Base-by-base conservation (phyloP, 2,329 filamentous ascomycete species). In the Dryadomyces quercus-mongolicae region DNA sequence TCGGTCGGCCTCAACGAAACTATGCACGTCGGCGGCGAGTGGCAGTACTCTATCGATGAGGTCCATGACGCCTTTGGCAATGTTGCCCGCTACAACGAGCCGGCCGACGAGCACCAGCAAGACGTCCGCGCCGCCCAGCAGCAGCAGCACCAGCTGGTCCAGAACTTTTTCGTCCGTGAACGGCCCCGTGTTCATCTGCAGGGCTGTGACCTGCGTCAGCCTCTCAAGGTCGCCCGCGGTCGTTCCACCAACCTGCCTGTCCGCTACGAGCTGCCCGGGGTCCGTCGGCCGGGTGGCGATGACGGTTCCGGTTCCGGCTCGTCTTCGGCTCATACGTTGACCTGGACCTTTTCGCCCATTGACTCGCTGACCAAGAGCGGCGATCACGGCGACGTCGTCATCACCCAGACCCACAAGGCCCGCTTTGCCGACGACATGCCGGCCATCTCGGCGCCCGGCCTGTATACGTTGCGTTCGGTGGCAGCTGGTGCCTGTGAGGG, bases 41-140 rank as follows among this genome's bases (percentile, higher is more conserved):
- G 92, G 91, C 77, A 86, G 57, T 98, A 97, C 65, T 84, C 86
- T 1, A 83, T 98, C 53, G 88, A 96, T 61, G 88, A 96, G 67
- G 88, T 98, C 9, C 82, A 88, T 56, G 93, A 98, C 71, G 92
- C 83, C 2, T 86, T 91, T 60, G 91, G 91, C 49, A 98, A 98
- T 62, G 71, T 85, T 42, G 84, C 91, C 56, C 86, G 83, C 59
- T 98, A 95, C 65, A 72, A 77, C 3, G 70, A 74, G 4, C 68
- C 76, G 3, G 73, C 77, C 15, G 86, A 93, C 45, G 86, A 93
- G n/a, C 22, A 44, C 42, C 12, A 34, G 31, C 72, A 76, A 40
- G 83, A 88, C 18, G 71, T 73, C 51, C 82, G 78, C 58, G 71
- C 21, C 40, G n/a, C 7, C 34, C 1, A 75, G 22, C 25, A 25